Base-by-base conservation (phyloP, 257 asterid species). In the Dorcoceras hygrometricum region DNA sequence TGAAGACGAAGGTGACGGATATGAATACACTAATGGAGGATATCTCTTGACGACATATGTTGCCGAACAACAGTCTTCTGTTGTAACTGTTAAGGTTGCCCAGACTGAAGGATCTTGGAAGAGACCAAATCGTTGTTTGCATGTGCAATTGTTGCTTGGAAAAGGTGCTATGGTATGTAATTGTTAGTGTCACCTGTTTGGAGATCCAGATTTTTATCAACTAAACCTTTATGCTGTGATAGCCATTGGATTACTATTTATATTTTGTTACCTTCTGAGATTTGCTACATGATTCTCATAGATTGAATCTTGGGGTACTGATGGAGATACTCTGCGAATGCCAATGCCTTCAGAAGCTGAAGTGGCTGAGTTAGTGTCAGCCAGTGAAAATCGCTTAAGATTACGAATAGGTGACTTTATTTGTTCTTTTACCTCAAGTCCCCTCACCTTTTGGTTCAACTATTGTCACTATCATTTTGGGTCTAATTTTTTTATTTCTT, bases 1-100 rank as follows among this genome's bases (percentile, higher is more conserved):
- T 63, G 99, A 93, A 78, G 99, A 93, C 65, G 89, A 82, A 60
- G 97, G 95, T 16, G 99, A 93, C 80, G 99, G 99, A 61, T 86
- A 90, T 79, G 96, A 73, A 66, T 93, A 84, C 79, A 78, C 77
- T 14, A 76, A 58, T 66, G 97, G 91, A 27, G 82, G 73, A n/a
- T 93, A 83, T 78, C 87, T 85, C 48, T 77, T 90, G 83, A 90
- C 99, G 11, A 90, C 97, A 50, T 93, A 90, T 77, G 76, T 73
- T 57, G 99, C 99, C 57, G 95, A 88, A 75, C 80, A 66, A 46
- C 84, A 77, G 63, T 81, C 87, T 73, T 93, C 95, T 11, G 76
- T 80, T 68, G 87, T 88, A 63, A 86, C 88, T 19, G 73, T 93
- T 71, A 87, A 82, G 78, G 77, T 90, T 73, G 71, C 78, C 57